Evolutionary conservation across 208 protist genomes (phyloP).

Genomic region (Crithidia expoeki): DNA sequence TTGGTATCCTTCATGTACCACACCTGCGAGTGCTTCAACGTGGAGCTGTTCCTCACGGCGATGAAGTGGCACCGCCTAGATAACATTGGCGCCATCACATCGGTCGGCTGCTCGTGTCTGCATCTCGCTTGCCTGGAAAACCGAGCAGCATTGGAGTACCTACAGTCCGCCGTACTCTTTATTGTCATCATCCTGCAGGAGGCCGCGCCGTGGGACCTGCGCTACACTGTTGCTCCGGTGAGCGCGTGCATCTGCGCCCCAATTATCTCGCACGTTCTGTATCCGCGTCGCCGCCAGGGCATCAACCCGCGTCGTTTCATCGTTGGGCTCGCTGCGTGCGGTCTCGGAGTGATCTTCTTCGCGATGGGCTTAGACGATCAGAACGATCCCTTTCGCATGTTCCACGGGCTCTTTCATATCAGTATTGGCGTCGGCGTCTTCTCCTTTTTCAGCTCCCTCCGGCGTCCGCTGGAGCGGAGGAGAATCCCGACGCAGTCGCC

Average conservation of each 20-base stretch:
- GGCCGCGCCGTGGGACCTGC: constrained; percentile 63
- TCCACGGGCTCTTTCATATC: constrained; percentile 79
- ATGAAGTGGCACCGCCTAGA: constrained; percentile 74
- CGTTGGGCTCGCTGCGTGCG: constrained; percentile 29
- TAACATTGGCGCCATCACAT: constrained; percentile 69
- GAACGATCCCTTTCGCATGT: constrained; percentile 65
- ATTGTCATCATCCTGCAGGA: constrained; percentile 59
- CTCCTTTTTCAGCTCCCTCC: constrained; percentile 44
- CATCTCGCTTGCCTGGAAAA: constrained; percentile 44
- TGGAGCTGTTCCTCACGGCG: constrained; percentile 54
- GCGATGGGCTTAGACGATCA: constrained; percentile 60
- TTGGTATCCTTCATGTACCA: constrained; percentile 78
- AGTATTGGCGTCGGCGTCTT: constrained; percentile 49
- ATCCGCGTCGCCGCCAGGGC: constrained; percentile 20
- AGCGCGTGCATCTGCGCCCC: constrained; percentile 44
- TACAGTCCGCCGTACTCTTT: constrained; percentile 58
- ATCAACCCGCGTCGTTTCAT: constrained; percentile 26
- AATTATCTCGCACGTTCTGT: constrained; percentile 35
- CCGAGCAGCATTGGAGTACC: constrained; percentile 28
- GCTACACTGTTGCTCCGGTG: constrained; percentile 54
- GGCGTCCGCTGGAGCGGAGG: constrained; percentile 13
- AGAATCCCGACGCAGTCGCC: constrained; percentile 4
- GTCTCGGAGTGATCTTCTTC: constrained; percentile 47
- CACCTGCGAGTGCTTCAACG: constrained; percentile 56
- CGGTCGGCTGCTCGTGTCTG: constrained; percentile 48